Evolutionary conservation across 2,329 filamentous ascomycete genomes (phyloP), one percentile per base, ranked within the genome.

Genomic region (Colletotrichum incanum): DNA sequence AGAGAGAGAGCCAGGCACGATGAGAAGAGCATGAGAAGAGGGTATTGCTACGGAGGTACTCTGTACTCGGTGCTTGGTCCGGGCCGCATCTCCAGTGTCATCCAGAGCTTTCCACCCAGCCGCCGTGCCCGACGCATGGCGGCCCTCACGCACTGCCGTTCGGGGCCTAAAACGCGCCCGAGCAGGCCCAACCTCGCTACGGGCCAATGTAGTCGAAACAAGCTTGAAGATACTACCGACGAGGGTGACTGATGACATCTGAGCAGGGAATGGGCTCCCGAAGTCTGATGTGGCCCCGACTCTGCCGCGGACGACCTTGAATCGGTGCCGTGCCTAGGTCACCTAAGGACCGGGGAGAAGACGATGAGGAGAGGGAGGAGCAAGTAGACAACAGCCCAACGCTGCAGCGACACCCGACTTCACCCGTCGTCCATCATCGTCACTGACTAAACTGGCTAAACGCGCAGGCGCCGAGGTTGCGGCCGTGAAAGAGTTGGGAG

Each of bases 151-250:
- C 45, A 31, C 62, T 58, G 52, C 41, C 31, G 52, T 18, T 52
- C 41, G n/a, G 37, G 47, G 68, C 68, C 68, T 43, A 45, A 71
- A 68, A 56, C 41, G 54, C 18, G 52, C 70, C 65, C 18, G 20
- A 65, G 52, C 65, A 72, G 58, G 70, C 70, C 65, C 65, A 72
- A 65, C 70, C 70, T 41, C 47, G 45, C 45, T 3, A 39, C 26
- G 28, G 23, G 39, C 49, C 28, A 52, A 69, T 65, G 65, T 70
- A 70, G 59, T 64, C 65, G 59, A 64, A 59, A 72, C 69, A 63
- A 54, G 45, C 28, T 34, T 14, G 43, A 12, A 58, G 69, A 72
- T 68, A 37, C 26, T 11, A n/a, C n/a, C 23, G 39, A 47, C 28
- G 18, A 18, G 18, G 18, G 28, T 31, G 31, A 18, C 20, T 18